Percentiles rank a stretch among this genome's conserved stretches.
These are phyloP conservation scores for Allomyces macrogynus DNA, from an alignment of 192 early-diverging fungal species.

Conservation along the genomic window DNA sequence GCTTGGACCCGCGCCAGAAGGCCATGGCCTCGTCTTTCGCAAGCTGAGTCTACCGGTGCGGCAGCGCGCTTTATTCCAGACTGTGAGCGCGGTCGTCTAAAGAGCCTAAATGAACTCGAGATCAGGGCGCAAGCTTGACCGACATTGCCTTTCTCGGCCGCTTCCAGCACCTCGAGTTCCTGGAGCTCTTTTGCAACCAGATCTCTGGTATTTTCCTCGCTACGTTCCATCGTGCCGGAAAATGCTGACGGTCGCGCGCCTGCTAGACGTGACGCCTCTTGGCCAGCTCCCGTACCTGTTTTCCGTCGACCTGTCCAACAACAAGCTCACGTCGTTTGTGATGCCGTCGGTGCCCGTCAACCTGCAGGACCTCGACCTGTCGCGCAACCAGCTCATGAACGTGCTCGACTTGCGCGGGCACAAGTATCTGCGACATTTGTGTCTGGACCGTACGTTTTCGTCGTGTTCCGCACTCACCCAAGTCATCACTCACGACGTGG, in stretches of 20 bases:
- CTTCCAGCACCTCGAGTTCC: not conserved
- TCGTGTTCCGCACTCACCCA: no score
- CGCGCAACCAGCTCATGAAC: conserved; percentile 21
- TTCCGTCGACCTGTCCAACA: conserved; percentile 27
- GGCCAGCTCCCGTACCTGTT: conserved; percentile 14
- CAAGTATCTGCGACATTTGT: conserved; percentile 22
- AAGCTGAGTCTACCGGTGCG: not conserved
- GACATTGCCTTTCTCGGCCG: not conserved
- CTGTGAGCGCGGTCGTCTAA: not conserved
- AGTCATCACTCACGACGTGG: no score
- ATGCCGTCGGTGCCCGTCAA: conserved; percentile 14
- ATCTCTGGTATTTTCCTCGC: not conserved
- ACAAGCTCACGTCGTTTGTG: conserved; percentile 13
- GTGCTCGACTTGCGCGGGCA: conserved; percentile 14
- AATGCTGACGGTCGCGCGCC: no score
- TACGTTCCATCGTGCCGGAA: no score
- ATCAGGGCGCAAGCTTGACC: not conserved
- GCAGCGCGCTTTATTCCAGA: not conserved
- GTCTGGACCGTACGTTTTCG: conserved; percentile 15
- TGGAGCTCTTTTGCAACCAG: not conserved
- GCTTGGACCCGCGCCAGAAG: not conserved
- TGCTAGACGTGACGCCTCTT: no score
- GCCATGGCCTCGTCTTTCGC: not conserved
- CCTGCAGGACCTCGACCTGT: conserved; percentile 28
- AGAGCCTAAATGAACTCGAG: not conserved